Evolutionary conservation across 805 yeast genomes (phyloP), one percentile per base, ranked within the genome.

Genomic region (Yueomyces sinensis): DNA sequence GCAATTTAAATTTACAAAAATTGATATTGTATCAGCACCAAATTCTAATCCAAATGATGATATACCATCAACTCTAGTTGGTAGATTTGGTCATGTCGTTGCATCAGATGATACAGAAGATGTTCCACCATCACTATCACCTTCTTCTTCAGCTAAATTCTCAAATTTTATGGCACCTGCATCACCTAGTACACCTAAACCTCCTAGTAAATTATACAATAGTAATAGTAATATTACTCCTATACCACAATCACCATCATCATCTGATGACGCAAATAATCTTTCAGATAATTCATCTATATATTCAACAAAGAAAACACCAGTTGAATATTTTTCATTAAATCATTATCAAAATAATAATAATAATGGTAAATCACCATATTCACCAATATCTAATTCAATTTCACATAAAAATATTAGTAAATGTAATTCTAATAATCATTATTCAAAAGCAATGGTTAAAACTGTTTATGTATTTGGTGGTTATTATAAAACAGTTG

Each of bases 1-100:
- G 7, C 63, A 72, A 0, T 56, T 63, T 32, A 62, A 53, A 17
- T 80, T 77, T 47, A 56, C 65, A 16, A 68, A 68, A 42, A 55
- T 75, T 17, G 60, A 60, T 24, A 40, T 61, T 4, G 46, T 47
- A 3, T 59, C 61, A 0, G 56, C 56, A 30, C 57, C 62, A 3
- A 56, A 54, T 23, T 5, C 28, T n/a, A 25, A 7, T n/a, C 15
- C 14, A 5, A 41, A 49, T 23, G 39, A 43, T 22, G 47, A 49
- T 13, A 44, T 43, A 18, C 49, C 43, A 25, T 62, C 65, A 11
- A 45, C 56, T 1, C 49, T 59, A 1, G 49, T 56, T 4, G 55
- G 65, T 5, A 49, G 66, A 38, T 59, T 64, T 43, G 68, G 68
- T 5, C 67, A 63, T 36, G 40, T 61, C 27, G 60, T 63, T 31